Evolutionary conservation across 179 eudicot species (phyloP).

Genomic region (Pouteria campechiana): DNA sequence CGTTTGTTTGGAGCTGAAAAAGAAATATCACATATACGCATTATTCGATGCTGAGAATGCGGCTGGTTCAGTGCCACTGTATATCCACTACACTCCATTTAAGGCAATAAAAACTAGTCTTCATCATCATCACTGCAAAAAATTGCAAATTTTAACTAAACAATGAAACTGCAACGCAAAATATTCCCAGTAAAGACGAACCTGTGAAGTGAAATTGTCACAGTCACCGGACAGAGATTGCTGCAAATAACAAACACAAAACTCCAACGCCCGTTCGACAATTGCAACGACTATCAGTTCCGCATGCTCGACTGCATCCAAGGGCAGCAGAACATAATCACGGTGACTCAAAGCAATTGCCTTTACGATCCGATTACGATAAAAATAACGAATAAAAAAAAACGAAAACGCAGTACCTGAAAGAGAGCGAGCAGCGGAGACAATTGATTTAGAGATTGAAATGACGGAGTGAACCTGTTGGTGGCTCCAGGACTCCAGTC

Average conservation of each 20-base stretch:
- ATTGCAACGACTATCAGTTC: constrained; percentile 60
- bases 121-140: not conserved
- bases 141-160: not conserved
- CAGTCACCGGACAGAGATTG: constrained; percentile 23
- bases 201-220: constrained; percentile 75
- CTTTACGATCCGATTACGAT: not conserved
- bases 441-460: constrained; percentile 44
- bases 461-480: constrained; percentile 57
- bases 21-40: not conserved
- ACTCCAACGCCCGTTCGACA: constrained; percentile 61
- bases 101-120: not conserved
- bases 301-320: constrained; percentile 60
- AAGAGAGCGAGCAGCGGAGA: constrained; percentile 47
- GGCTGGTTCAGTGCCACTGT: not conserved
- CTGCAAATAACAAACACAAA: constrained; percentile 72
- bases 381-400: not conserved
- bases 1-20: too few species aligned
- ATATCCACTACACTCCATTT: not conserved
- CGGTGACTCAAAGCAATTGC: not conserved
- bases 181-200: constrained; percentile 14
- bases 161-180: not conserved
- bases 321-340: not conserved
- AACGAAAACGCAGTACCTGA: constrained; percentile 33
- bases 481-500: constrained; percentile 59
- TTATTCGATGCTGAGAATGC: not conserved